Evolutionary conservation across 257 asterid species (phyloP), one percentile per base, ranked within the genome.

Genomic region (Forsythia viridissima): DNA sequence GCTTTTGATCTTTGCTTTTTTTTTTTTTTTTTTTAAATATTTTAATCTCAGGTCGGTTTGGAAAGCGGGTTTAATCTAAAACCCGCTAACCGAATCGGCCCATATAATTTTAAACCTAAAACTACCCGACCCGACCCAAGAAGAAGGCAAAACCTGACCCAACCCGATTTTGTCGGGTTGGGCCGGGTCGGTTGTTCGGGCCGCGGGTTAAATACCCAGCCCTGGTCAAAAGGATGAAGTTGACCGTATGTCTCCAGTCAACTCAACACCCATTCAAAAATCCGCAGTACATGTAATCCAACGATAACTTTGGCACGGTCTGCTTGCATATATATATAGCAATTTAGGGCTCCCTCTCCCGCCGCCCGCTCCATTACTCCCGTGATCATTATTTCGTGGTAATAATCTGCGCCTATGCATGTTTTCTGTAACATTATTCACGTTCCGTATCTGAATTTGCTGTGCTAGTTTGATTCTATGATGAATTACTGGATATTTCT

Each of bases 321-420:
- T 57, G 8, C n/a, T 57, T n/a, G 30, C 66, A 11, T 20, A 57
- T 18, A 1, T 20, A 57, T 57, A 7, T 57, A 20, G 66, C 36
- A 20, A 57, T 20, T 57, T 57, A 57, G 66, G 36, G 42, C 71
- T 74, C 4, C 51, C 74, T 11, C 21, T 36, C 46, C 84, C 66
- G 66, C 76, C 38, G 37, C 75, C 78, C 7, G 30, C 75, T 6
- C 68, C 75, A 9, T 30, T 75, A 21, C 40, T 41, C 42, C 16
- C 61, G 24, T 59, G 20, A 34, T 57, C 52, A 66, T 8, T 30
- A 2, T 15, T 68, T 39, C 16, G 6, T 55, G 66, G 66, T 57
- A 57, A 52, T 52, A 16, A 16, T 18, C 10, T 55, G 65, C 4
- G 10, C 46, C 20, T 21, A 34, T 12, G 6, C 18, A 16, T 68